A percentile compares a stretch with the other conserved stretches of the same genome.
Conservation (phyloP, 108 stramenopile genomes). For the Pseudonitzschia pungens region DNA sequence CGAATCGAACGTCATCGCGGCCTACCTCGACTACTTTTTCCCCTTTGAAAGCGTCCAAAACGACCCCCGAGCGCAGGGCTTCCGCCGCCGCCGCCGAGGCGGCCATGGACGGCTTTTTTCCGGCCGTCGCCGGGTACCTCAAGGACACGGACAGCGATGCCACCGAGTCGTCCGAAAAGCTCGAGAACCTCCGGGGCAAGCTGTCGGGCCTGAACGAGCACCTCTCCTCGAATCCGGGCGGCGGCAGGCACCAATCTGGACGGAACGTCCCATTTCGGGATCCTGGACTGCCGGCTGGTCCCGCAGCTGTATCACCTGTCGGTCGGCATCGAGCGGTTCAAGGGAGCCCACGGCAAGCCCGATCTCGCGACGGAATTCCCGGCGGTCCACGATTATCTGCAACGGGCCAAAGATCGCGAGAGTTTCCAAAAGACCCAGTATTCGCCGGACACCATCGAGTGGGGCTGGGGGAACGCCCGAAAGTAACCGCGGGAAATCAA, state of each 20-base stretch:
- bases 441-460: conserved; percentile 67
- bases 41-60: conserved; percentile 1
- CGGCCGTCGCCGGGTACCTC: conserved; percentile 73
- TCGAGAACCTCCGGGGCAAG: conserved; percentile 37
- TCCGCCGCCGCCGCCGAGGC: conserved; percentile 26
- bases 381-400: conserved; percentile 55
- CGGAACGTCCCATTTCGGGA: conserved; percentile 58
- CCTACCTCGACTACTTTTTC: conserved; percentile 88
- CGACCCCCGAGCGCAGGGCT: too few species aligned
- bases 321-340: conserved; percentile 58
- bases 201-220: conserved; percentile 55
- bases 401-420: conserved; percentile 50
- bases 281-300: conserved; percentile 72
- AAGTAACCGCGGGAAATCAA: too few species aligned
- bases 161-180: conserved; percentile 40
- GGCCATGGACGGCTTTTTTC: conserved; percentile 74
- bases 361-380: conserved; percentile 54
- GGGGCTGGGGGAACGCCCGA: conserved; percentile 76
- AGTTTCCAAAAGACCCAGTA: conserved; percentile 68
- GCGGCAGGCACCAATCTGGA: conserved; percentile 37
- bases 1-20: conserved; percentile 75
- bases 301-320: conserved; percentile 81
- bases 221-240: conserved; percentile 24
- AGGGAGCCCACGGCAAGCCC: conserved; percentile 42
- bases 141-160: conserved; percentile 71